phyloP scores from a whole-genome alignment of 2,329 filamentous ascomycete genomes.

The Tolypocladium tundrense region DNA sequence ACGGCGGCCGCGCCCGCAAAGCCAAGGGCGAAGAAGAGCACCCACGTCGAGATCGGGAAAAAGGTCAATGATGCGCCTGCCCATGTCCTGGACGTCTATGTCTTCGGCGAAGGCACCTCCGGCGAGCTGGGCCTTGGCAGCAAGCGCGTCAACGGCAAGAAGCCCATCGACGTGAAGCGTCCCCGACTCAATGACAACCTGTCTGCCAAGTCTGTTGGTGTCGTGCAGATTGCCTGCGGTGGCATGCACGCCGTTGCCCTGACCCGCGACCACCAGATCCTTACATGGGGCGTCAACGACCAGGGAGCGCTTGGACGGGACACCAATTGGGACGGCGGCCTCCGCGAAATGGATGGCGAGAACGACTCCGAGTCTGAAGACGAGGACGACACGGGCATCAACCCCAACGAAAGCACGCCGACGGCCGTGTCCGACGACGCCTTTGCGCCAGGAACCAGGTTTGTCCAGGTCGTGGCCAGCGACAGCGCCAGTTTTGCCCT shows the following conservation, averaged over 20 bases:
- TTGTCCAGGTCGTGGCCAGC: constrained; percentile 54
- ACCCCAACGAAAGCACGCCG: constrained; percentile 63
- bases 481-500: constrained; percentile 70
- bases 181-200: constrained; percentile 68
- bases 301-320: constrained; percentile 70
- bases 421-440: constrained; percentile 45
- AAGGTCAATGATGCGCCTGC: constrained; percentile 33
- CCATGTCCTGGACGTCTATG: constrained; percentile 59
- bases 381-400: constrained; percentile 56
- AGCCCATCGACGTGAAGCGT: constrained; percentile 66
- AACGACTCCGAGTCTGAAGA: constrained; percentile 45
- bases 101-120: constrained; percentile 71
- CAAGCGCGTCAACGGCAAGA: constrained; percentile 47
- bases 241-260: constrained; percentile 75
- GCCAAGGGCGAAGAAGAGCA: constrained; percentile 3
- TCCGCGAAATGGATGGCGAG: constrained; percentile 44
- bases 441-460: constrained; percentile 52
- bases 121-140: constrained; percentile 74
- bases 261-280: constrained; percentile 69
- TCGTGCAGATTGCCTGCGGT: constrained; percentile 68
- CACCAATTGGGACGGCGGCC: constrained; percentile 56
- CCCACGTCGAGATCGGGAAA: not conserved
- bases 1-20: constrained; percentile 10
- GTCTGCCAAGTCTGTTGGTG: constrained; percentile 50
- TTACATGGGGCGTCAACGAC: constrained; percentile 85